These are phyloP conservation scores for Lactarius sp. DNA, from an alignment of 768 basidiomycete genomes.

Conservation along the genomic window DNA sequence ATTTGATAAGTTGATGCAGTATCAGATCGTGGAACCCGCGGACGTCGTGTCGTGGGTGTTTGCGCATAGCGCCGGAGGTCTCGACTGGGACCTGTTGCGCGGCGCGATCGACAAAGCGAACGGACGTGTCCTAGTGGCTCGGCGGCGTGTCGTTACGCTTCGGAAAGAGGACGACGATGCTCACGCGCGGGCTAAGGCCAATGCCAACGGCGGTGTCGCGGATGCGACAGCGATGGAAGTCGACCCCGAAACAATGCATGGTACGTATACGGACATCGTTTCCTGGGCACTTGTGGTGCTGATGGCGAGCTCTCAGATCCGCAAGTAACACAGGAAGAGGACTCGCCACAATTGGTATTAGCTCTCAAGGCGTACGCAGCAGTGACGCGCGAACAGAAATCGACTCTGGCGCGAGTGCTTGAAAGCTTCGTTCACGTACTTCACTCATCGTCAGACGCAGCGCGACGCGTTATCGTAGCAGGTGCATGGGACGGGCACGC, in stretches of 20 bases:
- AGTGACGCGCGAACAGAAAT: slow-evolving; percentile 71
- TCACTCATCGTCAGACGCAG: slow-evolving; percentile 38
- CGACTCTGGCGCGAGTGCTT: slow-evolving; percentile 63
- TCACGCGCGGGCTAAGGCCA: slow-evolving; percentile 68
- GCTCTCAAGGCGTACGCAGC: slow-evolving; percentile 73
- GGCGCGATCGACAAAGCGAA: slow-evolving; percentile 87
- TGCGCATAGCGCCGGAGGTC: slow-evolving; percentile 48
- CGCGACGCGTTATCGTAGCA: slow-evolving; percentile 55
- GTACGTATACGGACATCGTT: slow-evolving; percentile 34
- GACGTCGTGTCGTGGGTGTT: slow-evolving; percentile 90
- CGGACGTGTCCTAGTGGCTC: slow-evolving; percentile 76
- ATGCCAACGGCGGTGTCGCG: slow-evolving; percentile 36
- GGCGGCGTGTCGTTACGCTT: slow-evolving; percentile 65
- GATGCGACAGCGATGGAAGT: slow-evolving; percentile 55
- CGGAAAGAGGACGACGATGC: slow-evolving; percentile 88
- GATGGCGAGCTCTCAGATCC: slow-evolving; percentile 9
- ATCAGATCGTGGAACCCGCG: slow-evolving; percentile 91
- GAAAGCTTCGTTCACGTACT: slow-evolving; percentile 60
- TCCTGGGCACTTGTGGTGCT: background rate
- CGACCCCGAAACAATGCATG: slow-evolving; percentile 66
- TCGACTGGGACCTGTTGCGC: slow-evolving; percentile 84
- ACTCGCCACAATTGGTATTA: slow-evolving; percentile 63
- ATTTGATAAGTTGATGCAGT: slow-evolving; percentile 97
- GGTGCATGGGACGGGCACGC: slow-evolving; percentile 66
- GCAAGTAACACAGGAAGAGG: slow-evolving; percentile 46